phyloP scores from a whole-genome alignment of 2,329 filamentous ascomycete species.

The Penicillium corylophilum region DNA sequence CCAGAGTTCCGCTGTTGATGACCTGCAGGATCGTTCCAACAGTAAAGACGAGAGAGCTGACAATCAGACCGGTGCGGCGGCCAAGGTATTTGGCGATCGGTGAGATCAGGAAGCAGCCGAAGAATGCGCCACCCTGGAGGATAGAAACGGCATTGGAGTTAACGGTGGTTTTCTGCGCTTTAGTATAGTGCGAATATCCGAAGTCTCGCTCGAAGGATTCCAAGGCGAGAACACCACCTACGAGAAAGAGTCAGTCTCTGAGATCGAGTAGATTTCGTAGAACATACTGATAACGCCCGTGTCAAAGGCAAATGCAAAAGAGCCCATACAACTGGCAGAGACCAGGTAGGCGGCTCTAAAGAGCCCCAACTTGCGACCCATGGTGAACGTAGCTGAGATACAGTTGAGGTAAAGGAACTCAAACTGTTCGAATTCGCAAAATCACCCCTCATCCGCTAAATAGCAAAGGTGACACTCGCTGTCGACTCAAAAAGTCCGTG shows the following conservation, averaged over 20 bases:
- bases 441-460: background rate
- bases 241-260: background rate
- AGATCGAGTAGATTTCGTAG: too few relatives aligned
- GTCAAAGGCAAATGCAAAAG: slow-evolving; percentile 42
- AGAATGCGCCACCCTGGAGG: slow-evolving; percentile 53
- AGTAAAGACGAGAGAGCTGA: slow-evolving; percentile 42
- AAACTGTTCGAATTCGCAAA: background rate
- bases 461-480: background rate
- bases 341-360: slow-evolving; percentile 39
- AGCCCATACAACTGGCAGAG: slow-evolving; percentile 39
- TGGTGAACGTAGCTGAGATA: slow-evolving; percentile 20
- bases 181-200: slow-evolving; percentile 31
- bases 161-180: slow-evolving; percentile 40
- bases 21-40: slow-evolving; percentile 47
- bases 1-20: slow-evolving; percentile 45
- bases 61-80: slow-evolving; percentile 45
- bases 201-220: slow-evolving; percentile 45
- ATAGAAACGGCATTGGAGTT: slow-evolving; percentile 51
- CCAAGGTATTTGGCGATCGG: slow-evolving; percentile 48
- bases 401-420: background rate
- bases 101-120: slow-evolving; percentile 51
- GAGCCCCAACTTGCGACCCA: slow-evolving; percentile 36
- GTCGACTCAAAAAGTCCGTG: background rate
- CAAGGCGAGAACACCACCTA: slow-evolving; percentile 48
- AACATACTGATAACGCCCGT: slow-evolving; percentile 38